These are phyloP conservation scores for Xerophyta viscosa DNA, from an alignment of 106 monocot genomes.

Conservation along the genomic window DNA sequence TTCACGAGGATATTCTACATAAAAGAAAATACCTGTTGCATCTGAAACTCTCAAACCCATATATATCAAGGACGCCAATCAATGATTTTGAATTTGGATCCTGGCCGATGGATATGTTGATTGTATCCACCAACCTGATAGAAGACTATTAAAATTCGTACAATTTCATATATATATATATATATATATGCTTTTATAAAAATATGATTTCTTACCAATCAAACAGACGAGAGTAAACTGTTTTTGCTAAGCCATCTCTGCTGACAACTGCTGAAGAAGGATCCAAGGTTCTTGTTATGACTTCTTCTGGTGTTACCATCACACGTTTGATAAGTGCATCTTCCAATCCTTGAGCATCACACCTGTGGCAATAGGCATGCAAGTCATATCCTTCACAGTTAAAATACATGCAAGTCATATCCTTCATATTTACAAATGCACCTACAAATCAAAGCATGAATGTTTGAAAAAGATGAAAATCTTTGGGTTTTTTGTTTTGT, in stretches of 20 bases:
- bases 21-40: slow-evolving; percentile 83
- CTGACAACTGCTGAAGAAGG: slow-evolving; percentile 71
- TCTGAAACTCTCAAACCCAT: slow-evolving; percentile 98
- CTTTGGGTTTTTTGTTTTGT: no score
- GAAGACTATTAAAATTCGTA: no score
- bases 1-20: no score
- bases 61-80: slow-evolving; percentile 96
- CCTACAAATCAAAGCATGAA: no score
- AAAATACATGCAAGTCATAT: no score
- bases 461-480: not conserved
- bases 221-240: slow-evolving; percentile 83
- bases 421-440: no score
- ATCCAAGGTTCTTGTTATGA: slow-evolving; percentile 74
- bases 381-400: no score
- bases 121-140: slow-evolving; percentile 86
- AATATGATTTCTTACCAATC: slow-evolving; percentile 53
- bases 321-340: no score
- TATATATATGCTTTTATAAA: not conserved
- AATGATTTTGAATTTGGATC: slow-evolving; percentile 82
- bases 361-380: slow-evolving; percentile 28
- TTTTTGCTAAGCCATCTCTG: slow-evolving; percentile 90
- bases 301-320: slow-evolving; percentile 86
- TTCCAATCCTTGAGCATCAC: slow-evolving; percentile 71
- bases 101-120: slow-evolving; percentile 87
- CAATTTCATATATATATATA: no score